Conservation (phyloP, 495 filamentous ascomycete species). For the Xylaria curta region DNA sequence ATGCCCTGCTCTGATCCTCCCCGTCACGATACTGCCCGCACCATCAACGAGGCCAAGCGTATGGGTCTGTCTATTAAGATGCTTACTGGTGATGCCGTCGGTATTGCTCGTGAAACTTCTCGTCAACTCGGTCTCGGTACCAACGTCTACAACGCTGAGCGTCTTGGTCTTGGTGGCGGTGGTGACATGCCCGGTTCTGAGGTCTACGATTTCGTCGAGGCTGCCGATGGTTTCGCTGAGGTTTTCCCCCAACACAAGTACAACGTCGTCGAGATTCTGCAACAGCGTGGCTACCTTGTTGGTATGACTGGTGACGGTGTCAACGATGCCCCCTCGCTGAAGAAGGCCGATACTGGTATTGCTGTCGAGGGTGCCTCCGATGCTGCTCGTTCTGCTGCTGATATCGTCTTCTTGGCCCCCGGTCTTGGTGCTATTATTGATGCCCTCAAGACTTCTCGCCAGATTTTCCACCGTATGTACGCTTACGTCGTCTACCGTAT, state of each 20-base stretch:
- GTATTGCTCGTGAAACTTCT: slow-evolving; percentile 89
- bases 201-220: slow-evolving; percentile 93
- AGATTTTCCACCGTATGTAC: slow-evolving; percentile 98
- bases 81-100: slow-evolving; percentile 95
- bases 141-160: slow-evolving; percentile 92
- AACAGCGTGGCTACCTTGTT: slow-evolving; percentile 94
- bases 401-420: slow-evolving; percentile 91
- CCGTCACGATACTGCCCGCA: slow-evolving; percentile 87
- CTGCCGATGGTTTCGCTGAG: slow-evolving; percentile 92
- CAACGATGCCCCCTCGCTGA: slow-evolving; percentile 94
- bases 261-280: slow-evolving; percentile 95
- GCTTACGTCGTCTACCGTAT: slow-evolving; percentile 97
- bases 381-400: slow-evolving; percentile 88
- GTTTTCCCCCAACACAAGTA: slow-evolving; percentile 99
- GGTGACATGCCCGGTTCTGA: slow-evolving; percentile 92
- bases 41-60: slow-evolving; percentile 85
- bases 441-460: slow-evolving; percentile 90
- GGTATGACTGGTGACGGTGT: slow-evolving; percentile 99
- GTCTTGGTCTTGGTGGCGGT: slow-evolving; percentile 80
- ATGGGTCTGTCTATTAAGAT: slow-evolving; percentile 93
- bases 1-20: slow-evolving; percentile 94
- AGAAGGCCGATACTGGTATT: slow-evolving; percentile 95
- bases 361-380: slow-evolving; percentile 93
- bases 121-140: slow-evolving; percentile 89
- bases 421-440: slow-evolving; percentile 93